Conservation (phyloP, 257 asterid species). For the Ophiorrhiza pumila region DNA sequence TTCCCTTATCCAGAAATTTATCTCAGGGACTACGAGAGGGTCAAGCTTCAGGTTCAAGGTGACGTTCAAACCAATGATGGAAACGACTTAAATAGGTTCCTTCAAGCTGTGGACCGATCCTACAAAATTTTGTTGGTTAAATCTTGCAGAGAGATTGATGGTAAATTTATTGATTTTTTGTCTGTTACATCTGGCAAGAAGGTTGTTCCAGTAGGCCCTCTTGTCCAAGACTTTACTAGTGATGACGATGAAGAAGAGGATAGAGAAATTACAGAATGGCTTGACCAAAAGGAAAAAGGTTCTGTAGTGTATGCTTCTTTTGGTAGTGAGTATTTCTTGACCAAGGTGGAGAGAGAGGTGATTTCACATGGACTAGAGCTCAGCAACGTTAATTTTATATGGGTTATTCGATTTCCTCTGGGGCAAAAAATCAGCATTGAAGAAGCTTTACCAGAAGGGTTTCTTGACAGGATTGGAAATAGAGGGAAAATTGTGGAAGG, state of each 20-base stretch:
- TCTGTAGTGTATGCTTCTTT: slow-evolving; percentile 26
- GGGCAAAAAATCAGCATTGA: slow-evolving; percentile 5
- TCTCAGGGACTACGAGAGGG: slow-evolving; percentile 16
- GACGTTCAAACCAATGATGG: slow-evolving; percentile 3
- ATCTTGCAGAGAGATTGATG: slow-evolving; percentile 23
- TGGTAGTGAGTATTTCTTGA: slow-evolving; percentile 29
- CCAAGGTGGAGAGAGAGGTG: slow-evolving; percentile 18
- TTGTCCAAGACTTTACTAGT: slow-evolving; percentile 4
- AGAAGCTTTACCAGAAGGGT: slow-evolving; percentile 26
- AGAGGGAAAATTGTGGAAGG: slow-evolving; percentile 24
- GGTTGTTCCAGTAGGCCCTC: slow-evolving; percentile 26
- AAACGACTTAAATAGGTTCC: slow-evolving; percentile 13
- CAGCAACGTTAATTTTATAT: slow-evolving; percentile 25
- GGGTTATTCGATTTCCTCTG: slow-evolving; percentile 27
- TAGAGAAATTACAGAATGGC: slow-evolving; percentile 18
- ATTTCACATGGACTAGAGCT: slow-evolving; percentile 24
- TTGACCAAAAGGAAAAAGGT: slow-evolving; percentile 4
- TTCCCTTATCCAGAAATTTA: slow-evolving; percentile 23
- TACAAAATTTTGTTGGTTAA: slow-evolving; percentile 18
- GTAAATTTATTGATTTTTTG: slow-evolving; percentile 15
- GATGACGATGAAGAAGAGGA: slow-evolving; percentile 1
- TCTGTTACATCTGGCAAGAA: slow-evolving; percentile 8
- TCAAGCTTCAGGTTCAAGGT: not conserved
- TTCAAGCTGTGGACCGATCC: slow-evolving; percentile 13
- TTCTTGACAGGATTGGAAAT: slow-evolving; percentile 13